Evolutionary conservation across 371 early-diverging fungal species (phyloP), one percentile per base, ranked within the genome.

Genomic region (Saksenaea oblongispora): DNA sequence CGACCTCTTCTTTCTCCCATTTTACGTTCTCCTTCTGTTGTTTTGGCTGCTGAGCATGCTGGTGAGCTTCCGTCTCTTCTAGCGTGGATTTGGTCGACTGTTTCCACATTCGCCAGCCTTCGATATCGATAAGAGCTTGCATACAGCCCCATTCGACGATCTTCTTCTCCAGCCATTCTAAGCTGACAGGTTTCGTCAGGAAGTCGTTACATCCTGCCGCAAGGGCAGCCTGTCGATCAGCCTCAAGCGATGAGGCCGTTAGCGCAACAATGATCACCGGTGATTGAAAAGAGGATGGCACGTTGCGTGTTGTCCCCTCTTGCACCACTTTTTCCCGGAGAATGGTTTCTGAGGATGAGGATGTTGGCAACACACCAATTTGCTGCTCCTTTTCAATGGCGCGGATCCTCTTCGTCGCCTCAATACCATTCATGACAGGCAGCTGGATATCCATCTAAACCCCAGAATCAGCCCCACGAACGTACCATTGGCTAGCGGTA

Each of bases 81-180:
- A 15, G 56, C 31, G 13, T 65, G 61, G 36, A 59, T 51, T 34
- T 63, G 42, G 55, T 56, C 15, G 56, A 18, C 24, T 58, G 61
- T 60, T 85, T 84, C 90, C 90, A 89, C 39, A 78, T 77, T 54
- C 84, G 75, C 89, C 90, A 91, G 14, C 88, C 87, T 56, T 89
- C 88, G 62, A 91, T 86, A 71, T 93, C 92, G 59, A 93, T 92
- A 53, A 93, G 72, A 0, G 92, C 91, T 65, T 93, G 93, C 89
- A 93, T 93, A 62, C 90, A 89, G 1, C 93, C 93, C 93, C 93
- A 93, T 70, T 93, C 93, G 55, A 89, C 80, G 58, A 93, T 90
- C 77, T 92, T 92, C 56, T 86, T 83, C 68, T 88, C 88, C 15
- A 93, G 78, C 93, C 93, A 93, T 26, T 80, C 79, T 13, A 91